Evolutionary conservation across 179 eudicot genomes (phyloP), one percentile per base, ranked within the genome.

Genomic region (Amaranthus tricolor): DNA sequence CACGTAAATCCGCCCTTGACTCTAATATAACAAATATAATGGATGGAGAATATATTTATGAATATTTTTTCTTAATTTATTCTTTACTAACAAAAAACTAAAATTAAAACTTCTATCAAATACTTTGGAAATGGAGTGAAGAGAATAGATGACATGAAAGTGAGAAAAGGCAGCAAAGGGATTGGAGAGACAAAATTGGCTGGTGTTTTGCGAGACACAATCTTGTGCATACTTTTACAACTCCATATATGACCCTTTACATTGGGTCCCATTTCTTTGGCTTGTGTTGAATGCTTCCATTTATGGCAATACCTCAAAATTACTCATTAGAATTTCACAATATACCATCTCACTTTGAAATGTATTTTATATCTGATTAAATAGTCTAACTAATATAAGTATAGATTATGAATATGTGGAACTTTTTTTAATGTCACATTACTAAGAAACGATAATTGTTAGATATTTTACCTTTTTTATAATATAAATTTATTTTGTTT

Each of bases 281-380:
- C 71, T 68, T 21, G 74, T 61, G 69, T 76, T 80, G 77, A 80
- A 61, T 80, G 65, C 80, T 71, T 55, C 5, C 14, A 80, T 65
- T 72, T 63, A 45, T 76, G 70, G 52, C 77, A 57, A 56, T 74
- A n/a, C 12, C 44, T 60, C 10, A 24, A 57, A 65, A 56, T 57
- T 73, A 70, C 57, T 65, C 63, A 59, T 50, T 73, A 31, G 3
- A 31, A 2, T 1, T 31, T 31, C 40, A 24, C 1, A 24, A 0
- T 0, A 24, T 24, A 24, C 31, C 31, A 1, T 0, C 0, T 24
- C 31, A 24, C 31, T 24, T 24, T 24, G 31, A 1, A 0, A 24
- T 1, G 31, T 24, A 24, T 24, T 24, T 24, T 24, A 24, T 24
- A 24, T 24, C 0, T 24, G 31, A 24, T 24, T 24, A 24, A 24